Evolutionary conservation across 2,329 filamentous ascomycete genomes (phyloP), one percentile per base, ranked within the genome.

Genomic region (Paraconiothyrium brasiliense): DNA sequence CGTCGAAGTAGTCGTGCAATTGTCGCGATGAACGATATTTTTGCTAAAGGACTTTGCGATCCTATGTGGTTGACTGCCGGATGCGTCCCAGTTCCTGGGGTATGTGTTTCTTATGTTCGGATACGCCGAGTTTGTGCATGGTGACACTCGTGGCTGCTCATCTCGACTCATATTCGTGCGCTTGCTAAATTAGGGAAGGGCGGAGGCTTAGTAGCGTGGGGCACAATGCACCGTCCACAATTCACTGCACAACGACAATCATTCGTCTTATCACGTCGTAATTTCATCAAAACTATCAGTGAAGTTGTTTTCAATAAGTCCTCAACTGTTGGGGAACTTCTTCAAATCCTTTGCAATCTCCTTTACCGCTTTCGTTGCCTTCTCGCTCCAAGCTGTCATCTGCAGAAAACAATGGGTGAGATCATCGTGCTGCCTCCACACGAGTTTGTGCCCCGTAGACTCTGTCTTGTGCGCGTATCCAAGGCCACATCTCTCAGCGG

Each of bases 131-230:
- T 32, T 51, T 20, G 35, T 37, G 5, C 35, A 37, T 22, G n/a
- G 11, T 35, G 7, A n/a, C 27, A 24, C 16, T 30, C 11, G 11
- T 32, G 3, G 5, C 39, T 55, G 30, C 30, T 48, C 43, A 56
- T 56, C n/a, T 48, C 54, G 43, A 48, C 54, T 56, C 43, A 56
- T 47, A 2, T 48, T 49, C 48, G 8, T 11, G 10, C 11, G 43
- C 43, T 55, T 34, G 34, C 51, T n/a, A 9, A 16, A 46, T 44
- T 4, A 4, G 52, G 22, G 14, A 44, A 44, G 39, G 16, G 39
- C 39, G n/a, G 34, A 22, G 14, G 32, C 35, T 35, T 24, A 43
- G n/a, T 16, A 52, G 48, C 7, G 27, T 57, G 27, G 41, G 34
- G 27, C 30, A 3, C n/a, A 35, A 30, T 1, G 37, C 48, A 9